Percentiles rank a stretch among this genome's conserved stretches.
Conservation (phyloP, 139 green algal species). For the Eudorina sp. region DNA sequence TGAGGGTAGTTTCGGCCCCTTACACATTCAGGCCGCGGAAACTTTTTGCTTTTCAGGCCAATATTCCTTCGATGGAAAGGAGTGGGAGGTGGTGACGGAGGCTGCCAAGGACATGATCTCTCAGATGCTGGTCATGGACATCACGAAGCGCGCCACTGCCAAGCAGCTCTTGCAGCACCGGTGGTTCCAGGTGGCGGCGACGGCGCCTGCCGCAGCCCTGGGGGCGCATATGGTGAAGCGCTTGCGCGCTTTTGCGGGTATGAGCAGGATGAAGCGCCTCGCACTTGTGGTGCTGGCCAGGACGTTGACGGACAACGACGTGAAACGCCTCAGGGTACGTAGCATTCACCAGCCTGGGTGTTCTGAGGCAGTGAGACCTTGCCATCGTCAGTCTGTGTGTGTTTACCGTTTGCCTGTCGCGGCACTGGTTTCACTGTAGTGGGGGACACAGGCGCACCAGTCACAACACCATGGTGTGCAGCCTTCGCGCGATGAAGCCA, state of each 20-base stretch:
- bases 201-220: conserved; percentile 65
- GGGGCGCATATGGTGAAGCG: conserved; percentile 73
- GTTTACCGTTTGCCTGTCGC: no score
- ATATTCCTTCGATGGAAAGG: conserved; percentile 73
- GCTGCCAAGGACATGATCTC: conserved; percentile 84
- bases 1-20: no score
- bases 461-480: no score
- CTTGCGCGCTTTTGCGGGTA: conserved; percentile 72
- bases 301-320: conserved; percentile 74
- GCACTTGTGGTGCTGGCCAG: conserved; percentile 73
- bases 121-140: conserved; percentile 85
- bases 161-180: conserved; percentile 66
- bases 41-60: no score
- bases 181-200: conserved; percentile 71
- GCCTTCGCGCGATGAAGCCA: no score
- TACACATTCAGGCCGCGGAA: no score
- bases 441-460: no score
- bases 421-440: no score
- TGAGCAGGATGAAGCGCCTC: conserved; percentile 75
- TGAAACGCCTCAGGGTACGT: conserved; percentile 69
- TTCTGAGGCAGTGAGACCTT: no score
- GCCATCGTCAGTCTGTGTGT: no score
- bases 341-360: no score
- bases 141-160: conserved; percentile 79
- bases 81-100: conserved; percentile 80